phyloP scores from a whole-genome alignment of 164 flowering plant species.

The Vitis riparia region DNA sequence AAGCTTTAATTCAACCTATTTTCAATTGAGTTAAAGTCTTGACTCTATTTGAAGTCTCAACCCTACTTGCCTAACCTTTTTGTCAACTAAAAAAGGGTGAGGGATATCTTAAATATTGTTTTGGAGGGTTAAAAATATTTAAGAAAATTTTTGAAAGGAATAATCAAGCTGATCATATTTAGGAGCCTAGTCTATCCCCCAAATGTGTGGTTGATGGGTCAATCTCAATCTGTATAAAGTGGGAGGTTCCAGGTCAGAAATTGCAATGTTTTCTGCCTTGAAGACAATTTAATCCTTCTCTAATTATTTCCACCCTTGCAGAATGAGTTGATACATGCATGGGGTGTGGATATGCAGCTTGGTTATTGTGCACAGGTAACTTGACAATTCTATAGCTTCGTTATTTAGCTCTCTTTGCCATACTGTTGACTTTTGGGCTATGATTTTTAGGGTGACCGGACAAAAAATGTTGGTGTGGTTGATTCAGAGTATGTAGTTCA shows the following conservation, averaged over 20 bases:
- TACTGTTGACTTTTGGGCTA: background rate
- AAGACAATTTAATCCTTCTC: background rate
- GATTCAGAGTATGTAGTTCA: slow-evolving; percentile 83
- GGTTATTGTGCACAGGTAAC: slow-evolving; percentile 92
- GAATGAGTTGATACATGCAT: slow-evolving; percentile 96
- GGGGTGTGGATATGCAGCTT: slow-evolving; percentile 89
- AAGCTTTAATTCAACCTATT: too few relatives aligned
- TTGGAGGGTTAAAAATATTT: too few relatives aligned
- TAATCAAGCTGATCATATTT: background rate
- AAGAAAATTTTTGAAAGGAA: background rate
- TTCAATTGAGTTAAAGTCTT: too few relatives aligned
- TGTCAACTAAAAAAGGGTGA: too few relatives aligned
- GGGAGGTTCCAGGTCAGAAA: background rate
- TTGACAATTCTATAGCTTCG: background rate
- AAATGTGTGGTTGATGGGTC: background rate
- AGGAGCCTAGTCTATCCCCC: background rate
- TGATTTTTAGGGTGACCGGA: slow-evolving; percentile 69
- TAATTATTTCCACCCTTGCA: slow-evolving; percentile 21
- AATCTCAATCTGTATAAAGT: background rate
- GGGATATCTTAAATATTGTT: too few relatives aligned
- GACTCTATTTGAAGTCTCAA: too few relatives aligned
- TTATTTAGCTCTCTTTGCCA: background rate
- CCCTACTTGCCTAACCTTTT: too few relatives aligned
- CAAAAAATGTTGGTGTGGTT: slow-evolving; percentile 80
- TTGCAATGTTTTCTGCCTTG: background rate